Evolutionary conservation across 805 yeast genomes (phyloP).

Genomic region (Hermanozyma aechmeae): DNA sequence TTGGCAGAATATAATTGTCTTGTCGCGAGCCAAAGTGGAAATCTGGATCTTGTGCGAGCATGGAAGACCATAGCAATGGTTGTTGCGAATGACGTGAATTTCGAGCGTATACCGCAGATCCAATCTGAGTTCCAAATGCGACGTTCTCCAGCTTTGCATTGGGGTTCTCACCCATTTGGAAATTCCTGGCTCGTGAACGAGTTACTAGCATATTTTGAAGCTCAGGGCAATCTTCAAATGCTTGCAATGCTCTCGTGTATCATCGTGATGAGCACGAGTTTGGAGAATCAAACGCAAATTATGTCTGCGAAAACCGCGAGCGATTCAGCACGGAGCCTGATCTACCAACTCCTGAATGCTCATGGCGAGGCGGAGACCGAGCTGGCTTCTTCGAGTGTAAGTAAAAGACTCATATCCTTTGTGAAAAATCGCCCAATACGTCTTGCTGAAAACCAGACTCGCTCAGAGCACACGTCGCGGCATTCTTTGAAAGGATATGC

Average conservation of each 20-base stretch:
- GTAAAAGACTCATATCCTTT: not conserved
- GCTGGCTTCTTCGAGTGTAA: not conserved
- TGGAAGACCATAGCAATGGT: conserved; percentile 58
- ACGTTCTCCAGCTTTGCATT: too few relatives aligned
- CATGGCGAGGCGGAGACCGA: not conserved
- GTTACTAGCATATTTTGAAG: conserved; percentile 57
- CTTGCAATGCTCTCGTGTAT: conserved; percentile 80
- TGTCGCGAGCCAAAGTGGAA: conserved; percentile 58
- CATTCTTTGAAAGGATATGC: too few relatives aligned
- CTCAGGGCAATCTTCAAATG: conserved; percentile 70
- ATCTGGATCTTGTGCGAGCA: conserved; percentile 55
- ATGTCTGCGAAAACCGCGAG: not conserved
- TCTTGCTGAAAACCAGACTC: not conserved
- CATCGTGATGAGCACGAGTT: conserved; percentile 35
- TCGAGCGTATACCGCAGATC: conserved; percentile 2
- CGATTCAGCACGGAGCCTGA: not conserved
- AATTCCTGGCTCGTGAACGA: conserved; percentile 53
- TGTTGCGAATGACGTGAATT: conserved; percentile 26
- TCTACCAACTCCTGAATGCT: not conserved
- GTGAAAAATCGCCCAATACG: not conserved
- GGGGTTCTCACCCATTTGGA: conserved; percentile 83
- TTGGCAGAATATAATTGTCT: conserved; percentile 62
- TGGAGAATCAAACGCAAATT: not conserved
- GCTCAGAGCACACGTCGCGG: too few relatives aligned
- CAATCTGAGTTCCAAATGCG: conserved; percentile 8